A percentile compares a stretch with the other conserved stretches of the same genome.
phyloP scores from a whole-genome alignment of 257 asterid species.

The Fraxinus quadrangulata region DNA sequence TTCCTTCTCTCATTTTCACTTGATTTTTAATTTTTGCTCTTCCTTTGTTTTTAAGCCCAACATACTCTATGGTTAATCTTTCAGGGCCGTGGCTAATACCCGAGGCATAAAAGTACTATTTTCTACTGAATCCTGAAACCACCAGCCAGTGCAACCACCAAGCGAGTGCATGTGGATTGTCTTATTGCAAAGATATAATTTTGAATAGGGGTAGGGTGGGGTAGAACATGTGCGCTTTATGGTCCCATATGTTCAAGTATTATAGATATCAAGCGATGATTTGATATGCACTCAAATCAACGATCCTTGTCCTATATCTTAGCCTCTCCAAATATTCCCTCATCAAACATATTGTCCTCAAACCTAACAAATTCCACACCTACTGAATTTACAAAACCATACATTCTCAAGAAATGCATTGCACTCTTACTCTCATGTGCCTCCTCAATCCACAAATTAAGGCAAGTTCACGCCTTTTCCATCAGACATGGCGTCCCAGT shows the following conservation, averaged over 20 bases:
- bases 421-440: constrained; percentile 72
- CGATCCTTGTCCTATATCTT: constrained; percentile 18
- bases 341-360: constrained; percentile 24
- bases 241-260: background rate
- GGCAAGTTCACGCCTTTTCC: constrained; percentile 75
- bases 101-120: background rate
- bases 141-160: background rate
- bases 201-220: background rate
- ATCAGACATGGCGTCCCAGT: constrained; percentile 63
- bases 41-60: background rate
- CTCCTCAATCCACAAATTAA: constrained; percentile 53
- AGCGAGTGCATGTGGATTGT: background rate
- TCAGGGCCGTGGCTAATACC: background rate
- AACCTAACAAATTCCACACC: background rate
- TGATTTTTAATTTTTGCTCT: background rate
- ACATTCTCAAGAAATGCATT: constrained; percentile 64
- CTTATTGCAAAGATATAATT: too few species aligned
- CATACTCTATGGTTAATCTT: background rate
- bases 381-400: constrained; percentile 38
- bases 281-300: constrained; percentile 34
- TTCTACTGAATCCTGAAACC: background rate
- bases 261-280: background rate
- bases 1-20: background rate
- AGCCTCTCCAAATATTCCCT: constrained; percentile 20
- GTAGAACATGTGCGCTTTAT: background rate